A percentile compares a stretch with the other conserved stretches of the same genome.
These are phyloP conservation scores for Pyrenula massariospora DNA, from an alignment of 495 filamentous ascomycete genomes.

Conservation along the genomic window DNA sequence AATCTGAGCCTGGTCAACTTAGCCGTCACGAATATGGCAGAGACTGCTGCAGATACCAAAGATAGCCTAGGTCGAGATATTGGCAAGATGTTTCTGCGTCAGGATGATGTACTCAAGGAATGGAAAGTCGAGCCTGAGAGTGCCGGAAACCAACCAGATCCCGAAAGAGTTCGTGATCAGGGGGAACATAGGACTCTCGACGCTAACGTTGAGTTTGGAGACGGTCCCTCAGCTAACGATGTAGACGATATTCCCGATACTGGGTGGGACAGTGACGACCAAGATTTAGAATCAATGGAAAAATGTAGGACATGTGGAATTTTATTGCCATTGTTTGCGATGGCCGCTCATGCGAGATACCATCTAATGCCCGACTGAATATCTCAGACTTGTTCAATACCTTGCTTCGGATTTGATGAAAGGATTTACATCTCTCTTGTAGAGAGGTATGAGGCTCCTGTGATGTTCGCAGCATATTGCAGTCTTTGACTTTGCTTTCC, in stretches of 20 bases:
- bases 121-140: slow-evolving; percentile 45
- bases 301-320: not conserved
- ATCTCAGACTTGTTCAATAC: no score
- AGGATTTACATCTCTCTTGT: no score
- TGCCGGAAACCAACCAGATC: slow-evolving; percentile 9
- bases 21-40: slow-evolving; percentile 74
- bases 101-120: slow-evolving; percentile 51
- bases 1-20: slow-evolving; percentile 76
- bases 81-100: slow-evolving; percentile 54
- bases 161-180: not conserved
- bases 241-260: not conserved
- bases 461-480: no score
- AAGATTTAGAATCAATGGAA: not conserved
- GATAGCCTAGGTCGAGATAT: slow-evolving; percentile 47
- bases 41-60: slow-evolving; percentile 39
- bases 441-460: no score
- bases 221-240: not conserved
- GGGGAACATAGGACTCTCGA: not conserved
- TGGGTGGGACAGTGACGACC: not conserved
- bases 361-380: not conserved
- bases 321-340: not conserved
- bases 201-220: not conserved
- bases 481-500: no score
- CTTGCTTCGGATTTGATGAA: no score
- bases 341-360: not conserved